Percentiles rank a stretch among this genome's conserved stretches.
These are phyloP conservation scores for Umbilicus rupestris DNA, from an alignment of 164 flowering plant species.

Conservation along the genomic window DNA sequence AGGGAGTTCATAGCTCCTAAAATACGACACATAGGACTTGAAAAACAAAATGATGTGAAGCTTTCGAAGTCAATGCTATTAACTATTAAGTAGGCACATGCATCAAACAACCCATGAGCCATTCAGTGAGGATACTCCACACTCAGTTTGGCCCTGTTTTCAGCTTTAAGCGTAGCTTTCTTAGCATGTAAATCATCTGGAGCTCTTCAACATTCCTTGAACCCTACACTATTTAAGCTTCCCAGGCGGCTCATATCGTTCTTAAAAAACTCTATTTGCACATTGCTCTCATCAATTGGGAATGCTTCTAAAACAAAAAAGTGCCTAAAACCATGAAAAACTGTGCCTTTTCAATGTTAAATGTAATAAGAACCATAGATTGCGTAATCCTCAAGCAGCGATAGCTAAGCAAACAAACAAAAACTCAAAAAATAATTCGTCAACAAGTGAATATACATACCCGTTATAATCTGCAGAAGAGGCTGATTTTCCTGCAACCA, in stretches of 20 bases:
- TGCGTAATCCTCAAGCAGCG: not conserved
- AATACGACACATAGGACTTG: too few species aligned
- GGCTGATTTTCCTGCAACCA: too few species aligned
- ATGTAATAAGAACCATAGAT: not conserved
- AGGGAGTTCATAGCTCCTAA: too few species aligned
- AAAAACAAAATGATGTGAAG: not conserved
- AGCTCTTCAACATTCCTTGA: not conserved
- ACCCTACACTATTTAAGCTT: not conserved
- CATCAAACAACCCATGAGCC: not conserved
- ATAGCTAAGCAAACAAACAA: too few species aligned
- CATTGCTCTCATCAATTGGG: not conserved
- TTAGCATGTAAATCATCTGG: not conserved
- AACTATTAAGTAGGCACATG: not conserved
- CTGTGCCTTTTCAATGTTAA: not conserved
- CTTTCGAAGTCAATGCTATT: not conserved
- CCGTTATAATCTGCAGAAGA: too few species aligned
- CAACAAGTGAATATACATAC: too few species aligned
- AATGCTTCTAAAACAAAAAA: not conserved
- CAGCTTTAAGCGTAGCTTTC: not conserved
- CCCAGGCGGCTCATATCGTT: too few species aligned
- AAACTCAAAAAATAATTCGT: too few species aligned
- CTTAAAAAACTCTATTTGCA: not conserved
- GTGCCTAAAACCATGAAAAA: not conserved
- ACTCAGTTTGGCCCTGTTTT: not conserved
- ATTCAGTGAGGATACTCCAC: not conserved